Base-by-base conservation (phyloP, 2,329 filamentous ascomycete genomes). In the Tolypocladium tundrense region DNA sequence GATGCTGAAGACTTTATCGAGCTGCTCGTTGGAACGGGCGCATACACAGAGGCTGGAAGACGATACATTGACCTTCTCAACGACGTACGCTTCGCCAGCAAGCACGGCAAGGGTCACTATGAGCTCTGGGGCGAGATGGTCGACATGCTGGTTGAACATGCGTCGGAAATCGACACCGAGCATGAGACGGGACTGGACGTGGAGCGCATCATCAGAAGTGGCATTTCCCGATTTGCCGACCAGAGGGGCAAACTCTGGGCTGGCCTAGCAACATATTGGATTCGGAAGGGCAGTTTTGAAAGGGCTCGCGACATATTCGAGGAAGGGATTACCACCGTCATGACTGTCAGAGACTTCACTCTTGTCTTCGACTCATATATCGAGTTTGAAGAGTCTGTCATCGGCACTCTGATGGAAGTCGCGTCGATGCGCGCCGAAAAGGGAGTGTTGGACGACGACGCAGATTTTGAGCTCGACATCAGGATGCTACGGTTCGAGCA, bases 91-190 rank as follows among this genome's bases (percentile, higher is more conserved):
- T 97, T 99, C 74, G 84, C 86, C 69, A 97, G 93, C 75, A 96
- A 95, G 74, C 86, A 94, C 64, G 90, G 90, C 60, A 97, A 96
- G 73, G 93, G 94, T 0, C 90, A 93, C 61, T 99, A 96, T 70
- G 91, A 99, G 72, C 81, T 99, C 54, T 99, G 94, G 94, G 94
- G 86, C 62, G 94, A 99, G 71, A 95, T 99, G 90, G 87, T 97
- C 41, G 94, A 99, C 67, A 72, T 97, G 62, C 79, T 99, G 52
- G 95, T 99, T 50, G 89, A 89, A 60, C 91, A 96, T 70, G 94
- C 94, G 4, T 88, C 87, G 65, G 85, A 95, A 48, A 86, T 99
- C 54, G 85, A 94, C 66, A 88, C 90, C 7, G 86, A 87, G 16
- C 83, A 90, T 62, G 88, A 93, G 66, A 84, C 84, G 19, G 91